Percentiles rank a stretch among this genome's conserved stretches.
These are phyloP conservation scores for Leccinum sublutescens DNA, from an alignment of 768 basidiomycete species.

Conservation along the genomic window DNA sequence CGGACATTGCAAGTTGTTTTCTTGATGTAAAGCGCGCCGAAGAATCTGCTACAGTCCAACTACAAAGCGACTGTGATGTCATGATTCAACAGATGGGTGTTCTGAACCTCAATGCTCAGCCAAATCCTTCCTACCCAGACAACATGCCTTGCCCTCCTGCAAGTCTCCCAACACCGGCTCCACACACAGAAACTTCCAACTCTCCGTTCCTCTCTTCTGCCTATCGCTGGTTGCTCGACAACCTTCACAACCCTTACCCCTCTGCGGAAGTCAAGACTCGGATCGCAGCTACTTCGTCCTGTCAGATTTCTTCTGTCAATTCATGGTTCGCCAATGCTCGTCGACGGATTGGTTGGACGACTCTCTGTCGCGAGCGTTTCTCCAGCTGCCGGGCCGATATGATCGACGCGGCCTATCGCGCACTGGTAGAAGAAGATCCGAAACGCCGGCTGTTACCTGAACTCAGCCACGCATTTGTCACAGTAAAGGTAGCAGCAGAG, in stretches of 20 bases:
- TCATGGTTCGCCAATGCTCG: conserved; percentile 49
- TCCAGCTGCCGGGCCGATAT: conserved; percentile 26
- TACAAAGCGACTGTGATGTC: conserved; percentile 5
- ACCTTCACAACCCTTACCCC: conserved; percentile 56
- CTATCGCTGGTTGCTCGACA: conserved; percentile 42
- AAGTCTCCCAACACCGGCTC: background rate
- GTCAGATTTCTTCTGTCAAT: conserved; percentile 34
- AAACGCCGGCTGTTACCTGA: conserved; percentile 7
- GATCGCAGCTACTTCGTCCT: conserved; percentile 20
- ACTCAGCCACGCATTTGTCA: conserved; percentile 26
- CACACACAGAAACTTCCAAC: background rate
- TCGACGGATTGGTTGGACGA: conserved; percentile 54
- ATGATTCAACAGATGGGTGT: conserved; percentile 6
- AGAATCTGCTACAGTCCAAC: background rate
- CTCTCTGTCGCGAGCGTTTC: conserved; percentile 33
- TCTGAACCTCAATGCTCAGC: background rate
- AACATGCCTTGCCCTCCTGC: background rate
- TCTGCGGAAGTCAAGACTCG: conserved; percentile 25
- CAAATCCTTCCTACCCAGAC: background rate
- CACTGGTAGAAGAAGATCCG: conserved; percentile 26
- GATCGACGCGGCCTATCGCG: conserved; percentile 29
- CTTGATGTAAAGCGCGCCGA: conserved; percentile 4
- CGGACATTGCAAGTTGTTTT: conserved; percentile 2
- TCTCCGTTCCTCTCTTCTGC: conserved; percentile 12
- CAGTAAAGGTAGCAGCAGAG: conserved; percentile 33